Conservation (phyloP, 345 rosid genomes). For the Syzygium aromaticum region DNA sequence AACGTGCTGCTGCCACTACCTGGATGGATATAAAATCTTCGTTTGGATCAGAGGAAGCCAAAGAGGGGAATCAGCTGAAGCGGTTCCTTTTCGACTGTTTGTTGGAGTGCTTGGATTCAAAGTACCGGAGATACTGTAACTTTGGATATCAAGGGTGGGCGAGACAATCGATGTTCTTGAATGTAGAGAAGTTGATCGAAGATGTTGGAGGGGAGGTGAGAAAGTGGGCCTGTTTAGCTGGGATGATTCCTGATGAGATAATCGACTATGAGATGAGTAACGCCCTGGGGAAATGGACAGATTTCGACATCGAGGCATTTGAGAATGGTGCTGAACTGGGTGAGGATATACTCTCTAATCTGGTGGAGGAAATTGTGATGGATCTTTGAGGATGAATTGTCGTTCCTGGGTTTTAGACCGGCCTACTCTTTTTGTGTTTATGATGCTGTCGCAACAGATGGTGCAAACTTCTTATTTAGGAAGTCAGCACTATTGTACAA, state of each 20-base stretch:
- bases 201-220: conserved; percentile 53
- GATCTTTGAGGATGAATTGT: conserved; percentile 23
- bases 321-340: conserved; percentile 56
- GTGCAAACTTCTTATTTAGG: neutral
- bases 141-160: conserved; percentile 42
- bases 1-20: conserved; percentile 32
- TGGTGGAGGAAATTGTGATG: conserved; percentile 48
- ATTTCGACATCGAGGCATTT: conserved; percentile 45
- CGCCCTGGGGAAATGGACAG: conserved; percentile 61
- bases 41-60: conserved; percentile 26
- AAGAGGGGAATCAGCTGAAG: conserved; percentile 28
- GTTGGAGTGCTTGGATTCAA: conserved; percentile 59
- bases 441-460: neutral
- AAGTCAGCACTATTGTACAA: neutral
- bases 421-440: neutral
- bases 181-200: conserved; percentile 26
- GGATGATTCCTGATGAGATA: conserved; percentile 49
- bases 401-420: neutral
- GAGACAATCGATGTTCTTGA: conserved; percentile 22
- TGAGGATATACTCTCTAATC: conserved; percentile 33
- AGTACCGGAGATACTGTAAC: conserved; percentile 22
- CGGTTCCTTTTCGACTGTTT: conserved; percentile 58
- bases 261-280: conserved; percentile 51
- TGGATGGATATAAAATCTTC: conserved; percentile 13
- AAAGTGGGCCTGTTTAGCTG: conserved; percentile 42